Base-by-base conservation (phyloP, 1,284 basidiomycete species). In the Vanrija sp. region DNA sequence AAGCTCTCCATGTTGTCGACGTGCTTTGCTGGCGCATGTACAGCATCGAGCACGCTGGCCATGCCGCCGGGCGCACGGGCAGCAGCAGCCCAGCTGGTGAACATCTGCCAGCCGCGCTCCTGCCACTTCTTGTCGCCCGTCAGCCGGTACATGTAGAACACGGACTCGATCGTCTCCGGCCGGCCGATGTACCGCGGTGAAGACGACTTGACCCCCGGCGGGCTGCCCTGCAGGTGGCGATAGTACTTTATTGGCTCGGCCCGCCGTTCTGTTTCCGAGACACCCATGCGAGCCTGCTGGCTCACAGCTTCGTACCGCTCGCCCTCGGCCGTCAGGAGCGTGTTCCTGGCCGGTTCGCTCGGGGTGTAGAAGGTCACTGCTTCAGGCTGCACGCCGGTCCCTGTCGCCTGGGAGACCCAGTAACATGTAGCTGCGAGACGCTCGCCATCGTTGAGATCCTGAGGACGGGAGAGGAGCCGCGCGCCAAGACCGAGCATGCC, bases 91-190 rank as follows among this genome's bases (percentile, higher is more conserved):
- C 82, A 83, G 7, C 74, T 75, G 6, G 76, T 75, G 54, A 83
- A 83, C 82, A 83, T 83, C 58, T 79, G 76, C 82, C 82, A 83
- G 6, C 82, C 82, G 38, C 78, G 73, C 52, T 83, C 81, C 65
- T 81, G 80, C 82, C 82, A 83, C 54, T 74, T 74, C 6, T 68
- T 66, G 66, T 83, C 80, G 18, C 82, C 82, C 1, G 82, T 83
- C 28, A 82, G 64, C 40, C 82, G 74, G 68, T 78, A 83, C 74
- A 77, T 76, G 65, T 76, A 75, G 57, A 81, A 80, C 26, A 83
- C 79, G 25, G 73, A 78, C 71, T 83, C 82, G 65, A 83, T 82
- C 16, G 81, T 82, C 66, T 83, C 82, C 16, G 82, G 82, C 9
- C 82, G 69, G 49, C 78, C 78, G 45, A 77, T 66, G 40, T 77